These are phyloP conservation scores for Gleditsia sinensis DNA, from an alignment of 306 rosid genomes.

Conservation along the genomic window DNA sequence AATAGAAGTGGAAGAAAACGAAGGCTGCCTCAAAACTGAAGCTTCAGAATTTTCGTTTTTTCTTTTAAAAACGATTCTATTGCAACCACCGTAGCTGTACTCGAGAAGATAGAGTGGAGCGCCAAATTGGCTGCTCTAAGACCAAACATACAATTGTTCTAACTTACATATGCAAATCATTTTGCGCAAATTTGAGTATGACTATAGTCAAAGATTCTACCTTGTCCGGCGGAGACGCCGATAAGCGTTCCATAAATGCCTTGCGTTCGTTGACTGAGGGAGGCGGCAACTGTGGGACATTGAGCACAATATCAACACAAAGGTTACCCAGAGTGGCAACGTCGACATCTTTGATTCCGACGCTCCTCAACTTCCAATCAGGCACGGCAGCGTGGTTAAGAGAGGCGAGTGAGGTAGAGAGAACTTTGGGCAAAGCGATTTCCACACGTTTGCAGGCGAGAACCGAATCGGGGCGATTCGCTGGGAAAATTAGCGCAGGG, in stretches of 20 bases:
- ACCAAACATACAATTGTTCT: no score
- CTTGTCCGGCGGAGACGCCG: constrained; percentile 82
- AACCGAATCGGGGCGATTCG: constrained; percentile 24
- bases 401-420: constrained; percentile 17
- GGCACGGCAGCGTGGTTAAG: constrained; percentile 21
- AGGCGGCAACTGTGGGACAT: constrained; percentile 83
- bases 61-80: not conserved
- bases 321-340: constrained; percentile 88
- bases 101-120: not conserved
- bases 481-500: constrained; percentile 28
- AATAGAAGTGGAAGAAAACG: not conserved
- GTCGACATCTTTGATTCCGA: constrained; percentile 55
- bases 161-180: not conserved
- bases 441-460: constrained; percentile 41
- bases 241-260: constrained; percentile 76
- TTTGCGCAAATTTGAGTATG: not conserved
- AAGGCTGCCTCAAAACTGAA: not conserved
- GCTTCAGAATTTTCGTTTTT: not conserved
- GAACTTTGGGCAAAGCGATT: constrained; percentile 39
- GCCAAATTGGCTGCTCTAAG: not conserved
- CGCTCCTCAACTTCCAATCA: constrained; percentile 39
- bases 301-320: constrained; percentile 88
- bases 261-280: constrained; percentile 51
- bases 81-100: not conserved
- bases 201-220: constrained; percentile 29